Percentiles rank a stretch among this genome's conserved stretches.
phyloP scores from a whole-genome alignment of 768 basidiomycete genomes.

The Psilocybe cubensis region DNA sequence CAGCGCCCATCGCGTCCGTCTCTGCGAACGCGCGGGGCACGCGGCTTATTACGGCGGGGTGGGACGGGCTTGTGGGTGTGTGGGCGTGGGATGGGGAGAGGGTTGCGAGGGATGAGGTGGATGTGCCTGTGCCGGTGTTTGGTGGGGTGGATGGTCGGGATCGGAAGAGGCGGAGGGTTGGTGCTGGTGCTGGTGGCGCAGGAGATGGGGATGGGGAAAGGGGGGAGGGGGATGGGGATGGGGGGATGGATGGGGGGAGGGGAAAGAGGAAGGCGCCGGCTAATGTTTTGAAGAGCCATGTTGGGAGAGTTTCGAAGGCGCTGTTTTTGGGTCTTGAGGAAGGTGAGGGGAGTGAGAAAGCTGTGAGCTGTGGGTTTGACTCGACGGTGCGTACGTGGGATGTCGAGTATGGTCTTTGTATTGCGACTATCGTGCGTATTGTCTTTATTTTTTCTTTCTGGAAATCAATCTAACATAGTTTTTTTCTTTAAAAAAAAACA shows the following conservation, averaged over 20 bases:
- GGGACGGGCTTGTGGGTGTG: constrained; percentile 86
- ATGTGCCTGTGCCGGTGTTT: constrained; percentile 25
- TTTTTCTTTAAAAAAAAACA: neutral
- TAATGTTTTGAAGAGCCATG: constrained; percentile 81
- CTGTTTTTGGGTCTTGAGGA: constrained; percentile 39
- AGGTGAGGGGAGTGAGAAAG: constrained; percentile 31
- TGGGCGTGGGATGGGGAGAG: constrained; percentile 66
- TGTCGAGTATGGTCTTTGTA: constrained; percentile 73
- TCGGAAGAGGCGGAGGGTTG: constrained; percentile 47
- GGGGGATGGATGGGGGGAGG: constrained; percentile 24
- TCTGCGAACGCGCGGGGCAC: constrained; percentile 55
- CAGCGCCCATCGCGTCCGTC: constrained; percentile 77
- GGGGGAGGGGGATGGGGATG: constrained; percentile 64
- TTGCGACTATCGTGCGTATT: constrained; percentile 64
- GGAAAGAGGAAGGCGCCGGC: constrained; percentile 69
- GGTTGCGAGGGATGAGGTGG: constrained; percentile 62
- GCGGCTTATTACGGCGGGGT: constrained; percentile 80
- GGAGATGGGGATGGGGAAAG: constrained; percentile 44
- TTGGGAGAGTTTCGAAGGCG: constrained; percentile 76
- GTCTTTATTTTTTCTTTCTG: neutral
- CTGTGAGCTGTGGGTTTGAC: constrained; percentile 85
- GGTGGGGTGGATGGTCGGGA: constrained; percentile 31
- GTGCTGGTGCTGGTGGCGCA: constrained; percentile 32
- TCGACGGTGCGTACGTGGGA: constrained; percentile 93
- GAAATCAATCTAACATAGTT: neutral